A percentile compares a stretch with the other conserved stretches of the same genome.
phyloP scores from a whole-genome alignment of 257 asterid species.

The Solanum verrucosum region DNA sequence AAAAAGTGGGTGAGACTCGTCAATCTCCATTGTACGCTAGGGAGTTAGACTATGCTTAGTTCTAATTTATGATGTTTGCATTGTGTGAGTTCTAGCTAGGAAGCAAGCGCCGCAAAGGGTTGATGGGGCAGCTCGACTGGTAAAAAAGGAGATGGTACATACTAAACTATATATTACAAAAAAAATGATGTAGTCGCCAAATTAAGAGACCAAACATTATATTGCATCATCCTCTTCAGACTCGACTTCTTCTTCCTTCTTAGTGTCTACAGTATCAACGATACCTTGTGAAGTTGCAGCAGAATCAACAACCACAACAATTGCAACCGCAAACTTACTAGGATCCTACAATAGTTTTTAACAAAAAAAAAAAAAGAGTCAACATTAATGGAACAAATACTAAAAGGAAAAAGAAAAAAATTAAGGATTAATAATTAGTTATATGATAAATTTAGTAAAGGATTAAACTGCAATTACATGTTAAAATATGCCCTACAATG shows the following conservation, averaged over 20 bases:
- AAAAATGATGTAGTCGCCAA: too few relatives aligned
- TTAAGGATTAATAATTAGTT: not conserved
- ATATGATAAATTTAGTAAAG: too few relatives aligned
- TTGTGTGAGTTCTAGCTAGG: too few relatives aligned
- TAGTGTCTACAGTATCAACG: slow-evolving; percentile 45
- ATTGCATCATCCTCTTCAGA: slow-evolving; percentile 46
- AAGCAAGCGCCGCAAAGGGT: too few relatives aligned
- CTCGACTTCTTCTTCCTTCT: slow-evolving; percentile 65
- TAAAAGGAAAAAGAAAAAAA: not conserved
- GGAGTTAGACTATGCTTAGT: too few relatives aligned
- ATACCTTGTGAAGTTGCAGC: slow-evolving; percentile 26
- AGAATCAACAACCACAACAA: slow-evolving; percentile 25
- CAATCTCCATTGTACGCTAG: too few relatives aligned
- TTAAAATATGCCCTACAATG: not conserved
- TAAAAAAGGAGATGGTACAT: too few relatives aligned
- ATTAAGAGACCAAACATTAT: too few relatives aligned
- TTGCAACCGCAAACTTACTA: slow-evolving; percentile 53
- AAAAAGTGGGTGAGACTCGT: too few relatives aligned
- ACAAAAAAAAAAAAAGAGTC: not conserved
- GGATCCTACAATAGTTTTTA: slow-evolving; percentile 43
- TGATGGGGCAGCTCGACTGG: too few relatives aligned
- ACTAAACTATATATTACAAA: too few relatives aligned
- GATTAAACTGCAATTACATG: not conserved
- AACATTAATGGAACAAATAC: not conserved
- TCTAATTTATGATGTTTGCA: too few relatives aligned